These are phyloP conservation scores for Debaryomyces maramus DNA, from an alignment of 805 yeast genomes.

Conservation along the genomic window DNA sequence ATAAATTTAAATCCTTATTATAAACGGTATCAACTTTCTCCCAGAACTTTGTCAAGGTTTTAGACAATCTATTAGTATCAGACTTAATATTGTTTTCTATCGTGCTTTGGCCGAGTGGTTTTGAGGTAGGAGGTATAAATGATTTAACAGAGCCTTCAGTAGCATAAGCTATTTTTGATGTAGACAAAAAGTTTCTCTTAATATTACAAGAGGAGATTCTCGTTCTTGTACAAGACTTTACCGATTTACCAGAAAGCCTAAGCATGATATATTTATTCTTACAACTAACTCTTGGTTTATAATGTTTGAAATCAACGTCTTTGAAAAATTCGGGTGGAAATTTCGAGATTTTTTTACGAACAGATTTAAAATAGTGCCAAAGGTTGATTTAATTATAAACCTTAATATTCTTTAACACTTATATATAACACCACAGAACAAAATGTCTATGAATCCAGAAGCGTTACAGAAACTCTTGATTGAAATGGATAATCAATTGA, in stretches of 20 bases:
- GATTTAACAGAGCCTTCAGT: slow-evolving; percentile 18
- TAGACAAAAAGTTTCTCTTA: background rate
- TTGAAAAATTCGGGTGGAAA: slow-evolving; percentile 1
- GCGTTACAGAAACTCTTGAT: slow-evolving; percentile 54
- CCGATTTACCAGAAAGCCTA: too few species aligned
- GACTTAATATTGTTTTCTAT: slow-evolving; percentile 53
- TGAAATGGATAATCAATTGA: slow-evolving; percentile 68
- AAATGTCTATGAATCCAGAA: slow-evolving; percentile 47
- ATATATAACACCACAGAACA: slow-evolving; percentile 3
- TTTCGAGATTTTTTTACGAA: slow-evolving; percentile 1
- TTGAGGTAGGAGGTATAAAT: slow-evolving; percentile 9
- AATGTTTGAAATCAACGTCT: background rate
- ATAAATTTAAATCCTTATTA: slow-evolving; percentile 29
- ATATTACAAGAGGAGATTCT: too few species aligned
- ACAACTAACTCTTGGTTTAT: too few species aligned
- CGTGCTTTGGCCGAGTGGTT: slow-evolving; percentile 30
- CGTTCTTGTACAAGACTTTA: too few species aligned
- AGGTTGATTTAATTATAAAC: background rate
- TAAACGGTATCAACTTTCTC: slow-evolving; percentile 57
- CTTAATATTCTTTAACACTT: background rate
- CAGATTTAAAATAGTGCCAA: background rate
- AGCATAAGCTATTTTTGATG: slow-evolving; percentile 8
- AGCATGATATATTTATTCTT: too few species aligned
- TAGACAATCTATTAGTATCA: slow-evolving; percentile 69
- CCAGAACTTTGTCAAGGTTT: slow-evolving; percentile 78